phyloP scores from a whole-genome alignment of 352 stramenopile species.

The Paralagenidium karlingii region DNA sequence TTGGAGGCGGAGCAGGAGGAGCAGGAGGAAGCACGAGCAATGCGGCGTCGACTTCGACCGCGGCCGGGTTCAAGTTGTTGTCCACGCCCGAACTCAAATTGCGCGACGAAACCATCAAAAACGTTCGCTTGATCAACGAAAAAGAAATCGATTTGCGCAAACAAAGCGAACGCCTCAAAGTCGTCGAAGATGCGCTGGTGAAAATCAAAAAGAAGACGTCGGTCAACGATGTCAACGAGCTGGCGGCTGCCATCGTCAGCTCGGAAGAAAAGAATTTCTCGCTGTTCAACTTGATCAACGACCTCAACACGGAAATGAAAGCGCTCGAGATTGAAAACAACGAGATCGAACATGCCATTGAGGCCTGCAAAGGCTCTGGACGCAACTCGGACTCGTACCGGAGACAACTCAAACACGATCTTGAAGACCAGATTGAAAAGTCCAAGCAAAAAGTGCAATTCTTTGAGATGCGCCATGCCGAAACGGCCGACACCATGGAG shows the following conservation, averaged over 20 bases:
- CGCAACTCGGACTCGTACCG: constrained; percentile 42
- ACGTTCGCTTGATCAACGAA: constrained; percentile 56
- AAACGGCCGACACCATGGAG: constrained; percentile 48
- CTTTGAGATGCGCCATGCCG: constrained; percentile 47
- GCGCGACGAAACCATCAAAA: constrained; percentile 64
- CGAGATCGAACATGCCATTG: constrained; percentile 38
- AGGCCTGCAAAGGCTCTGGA: constrained; percentile 41
- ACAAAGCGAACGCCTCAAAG: constrained; percentile 51
- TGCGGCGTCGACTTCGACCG: constrained; percentile 4
- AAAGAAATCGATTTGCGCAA: constrained; percentile 64
- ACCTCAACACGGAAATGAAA: constrained; percentile 87
- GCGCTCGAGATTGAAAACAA: constrained; percentile 79
- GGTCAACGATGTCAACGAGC: constrained; percentile 64
- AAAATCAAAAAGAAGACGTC: constrained; percentile 86
- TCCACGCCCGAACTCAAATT: constrained; percentile 57
- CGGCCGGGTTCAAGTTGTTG: constrained; percentile 32
- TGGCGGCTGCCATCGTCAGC: constrained; percentile 73
- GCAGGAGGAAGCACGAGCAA: constrained; percentile 6
- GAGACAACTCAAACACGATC: constrained; percentile 43
- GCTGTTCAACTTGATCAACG: constrained; percentile 92
- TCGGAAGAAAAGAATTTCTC: constrained; percentile 92
- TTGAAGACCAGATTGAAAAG: constrained; percentile 78
- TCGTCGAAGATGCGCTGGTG: constrained; percentile 67
- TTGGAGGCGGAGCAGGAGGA: too few species aligned
- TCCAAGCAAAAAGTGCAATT: constrained; percentile 60